Evolutionary conservation across 208 protist genomes (phyloP).

Genomic region (Leishmania guyanensis): DNA sequence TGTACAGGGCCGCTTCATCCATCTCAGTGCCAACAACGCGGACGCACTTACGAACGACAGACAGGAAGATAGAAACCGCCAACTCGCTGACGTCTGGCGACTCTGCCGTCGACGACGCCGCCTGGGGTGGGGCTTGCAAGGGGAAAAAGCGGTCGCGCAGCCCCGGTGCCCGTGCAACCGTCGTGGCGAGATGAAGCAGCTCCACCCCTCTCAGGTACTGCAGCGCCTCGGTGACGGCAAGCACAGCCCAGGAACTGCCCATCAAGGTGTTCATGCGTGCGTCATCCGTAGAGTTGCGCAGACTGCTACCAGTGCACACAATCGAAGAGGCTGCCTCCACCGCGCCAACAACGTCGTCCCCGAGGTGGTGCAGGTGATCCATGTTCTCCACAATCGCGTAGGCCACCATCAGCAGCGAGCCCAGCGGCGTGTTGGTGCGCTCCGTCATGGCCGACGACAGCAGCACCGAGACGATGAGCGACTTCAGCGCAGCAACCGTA

Average conservation of each 20-base stretch:
- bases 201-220: slow-evolving; percentile 46
- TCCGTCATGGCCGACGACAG: slow-evolving; percentile 28
- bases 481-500: slow-evolving; percentile 30
- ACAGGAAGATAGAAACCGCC: slow-evolving; percentile 23
- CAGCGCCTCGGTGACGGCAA: slow-evolving; percentile 44
- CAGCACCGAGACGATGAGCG: slow-evolving; percentile 37
- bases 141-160: slow-evolving; percentile 45
- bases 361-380: slow-evolving; percentile 34
- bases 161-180: slow-evolving; percentile 40
- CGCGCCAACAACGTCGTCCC: slow-evolving; percentile 3
- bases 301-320: neutral
- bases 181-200: slow-evolving; percentile 71
- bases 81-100: slow-evolving; percentile 9
- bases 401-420: slow-evolving; percentile 36
- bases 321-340: neutral
- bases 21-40: slow-evolving; percentile 63
- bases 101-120: neutral
- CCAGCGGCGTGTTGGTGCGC: slow-evolving; percentile 21
- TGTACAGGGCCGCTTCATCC: slow-evolving; percentile 65
- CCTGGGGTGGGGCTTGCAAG: neutral
- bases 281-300: slow-evolving; percentile 11
- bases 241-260: slow-evolving; percentile 13
- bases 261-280: slow-evolving; percentile 7
- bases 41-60: slow-evolving; percentile 60
- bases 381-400: slow-evolving; percentile 44